Evolutionary conservation across 192 early-diverging fungal genomes (phyloP), one percentile per base, ranked within the genome.

Genomic region (Mortierella hygrophila): DNA sequence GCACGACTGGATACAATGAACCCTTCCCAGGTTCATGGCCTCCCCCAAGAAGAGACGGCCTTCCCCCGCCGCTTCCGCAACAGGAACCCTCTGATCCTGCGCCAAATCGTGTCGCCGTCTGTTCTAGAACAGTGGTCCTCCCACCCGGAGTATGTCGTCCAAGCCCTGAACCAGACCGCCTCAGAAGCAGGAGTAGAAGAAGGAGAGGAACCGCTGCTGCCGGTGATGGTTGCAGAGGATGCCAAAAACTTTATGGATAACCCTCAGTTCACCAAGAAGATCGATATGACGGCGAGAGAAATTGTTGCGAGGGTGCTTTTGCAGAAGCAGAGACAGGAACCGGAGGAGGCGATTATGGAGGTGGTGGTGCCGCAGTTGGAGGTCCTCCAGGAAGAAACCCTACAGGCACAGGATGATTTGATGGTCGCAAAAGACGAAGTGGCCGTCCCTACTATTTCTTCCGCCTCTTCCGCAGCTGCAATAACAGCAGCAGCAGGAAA

Each of bases 181-280:
- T 18, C 79, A 41, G 41, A 35, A 68, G 8, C 75, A 77, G 70
- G 37, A 41, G 9, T 29, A 42, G 26, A 42, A 71, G 69, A 37
- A 57, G 65, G 26, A 15, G 26, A 32, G n/a, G 65, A 44, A 20
- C 47, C 74, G 15, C 6, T 75, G n/a, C 63, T 82, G 13, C 54
- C 81, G 2, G 82, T 85, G 2, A 90, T 90, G 89, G 82, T 90
- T 35, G 87, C 89, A 18, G 79, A 85, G 32, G 89, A 90, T 52
- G 82, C 83, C 49, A 81, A 78, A 38, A 88, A 88, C 73, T 90
- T 90, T 68, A 88, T 90, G 60, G 89, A 88, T 63, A 88, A 88
- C 41, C 84, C 84, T 0, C 80, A 81, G 69, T 89, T 85, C 49
- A 86, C 85, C 0, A 72, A 72, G 29, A 87, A 83, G 70, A 55